A percentile compares a stretch with the other conserved stretches of the same genome.
phyloP scores from a whole-genome alignment of 305 asterid species.

The Solanum hybrid region DNA sequence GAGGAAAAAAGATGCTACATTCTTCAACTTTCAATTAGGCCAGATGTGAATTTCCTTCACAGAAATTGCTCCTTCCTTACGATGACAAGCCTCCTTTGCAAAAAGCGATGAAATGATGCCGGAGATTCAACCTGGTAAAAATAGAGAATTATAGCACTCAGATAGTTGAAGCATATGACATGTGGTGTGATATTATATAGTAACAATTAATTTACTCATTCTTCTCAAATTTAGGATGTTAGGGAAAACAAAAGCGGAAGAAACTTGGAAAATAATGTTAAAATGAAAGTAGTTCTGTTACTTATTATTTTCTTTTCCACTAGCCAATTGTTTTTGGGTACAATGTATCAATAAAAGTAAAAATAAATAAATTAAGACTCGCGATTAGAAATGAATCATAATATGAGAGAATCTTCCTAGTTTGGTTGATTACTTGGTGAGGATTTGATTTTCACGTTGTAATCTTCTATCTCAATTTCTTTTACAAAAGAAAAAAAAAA shows the following conservation, averaged over 20 bases:
- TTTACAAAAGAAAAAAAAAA: too few species aligned
- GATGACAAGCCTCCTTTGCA: neutral
- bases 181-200: neutral
- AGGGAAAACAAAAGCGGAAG: neutral
- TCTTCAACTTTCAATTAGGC: conserved; percentile 10
- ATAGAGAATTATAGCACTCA: neutral
- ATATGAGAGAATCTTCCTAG: neutral
- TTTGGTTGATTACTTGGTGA: neutral
- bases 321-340: neutral
- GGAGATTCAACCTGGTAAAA: neutral
- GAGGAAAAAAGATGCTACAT: conserved; percentile 14
- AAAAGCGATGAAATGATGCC: neutral
- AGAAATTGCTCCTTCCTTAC: neutral
- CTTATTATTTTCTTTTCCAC: neutral
- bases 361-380: neutral
- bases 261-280: neutral
- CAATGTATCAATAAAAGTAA: neutral
- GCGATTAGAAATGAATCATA: neutral
- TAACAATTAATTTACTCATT: neutral
- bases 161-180: neutral
- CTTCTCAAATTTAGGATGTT: neutral
- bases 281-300: neutral
- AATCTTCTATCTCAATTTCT: neutral
- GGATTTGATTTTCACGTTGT: neutral
- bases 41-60: neutral